Base-by-base conservation (phyloP, 1,284 basidiomycete species). In the Amylostereum chailletii region DNA sequence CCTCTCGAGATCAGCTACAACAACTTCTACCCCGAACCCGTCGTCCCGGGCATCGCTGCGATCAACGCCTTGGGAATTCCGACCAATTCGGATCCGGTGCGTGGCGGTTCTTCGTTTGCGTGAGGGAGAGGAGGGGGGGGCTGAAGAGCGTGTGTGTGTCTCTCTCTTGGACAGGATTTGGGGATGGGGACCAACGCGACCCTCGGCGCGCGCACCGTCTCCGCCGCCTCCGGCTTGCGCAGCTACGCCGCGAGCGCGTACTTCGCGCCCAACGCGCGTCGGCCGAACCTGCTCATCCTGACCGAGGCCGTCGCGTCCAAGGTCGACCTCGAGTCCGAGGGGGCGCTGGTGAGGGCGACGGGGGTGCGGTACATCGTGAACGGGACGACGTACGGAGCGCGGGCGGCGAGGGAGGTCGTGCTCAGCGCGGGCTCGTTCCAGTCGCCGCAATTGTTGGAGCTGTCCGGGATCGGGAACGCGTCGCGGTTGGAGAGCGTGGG, bases 81-180 rank as follows among this genome's bases (percentile, higher is more conserved):
- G 7, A 45, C 43, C 3, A 45, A 45, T 26, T 45, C 43, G 43
- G 43, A 45, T 34, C 43, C 43, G 8, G 43, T 45, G 9, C n/a
- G 43, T 31, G 8, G 26, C 31, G n/a, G 1, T 8, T 3, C 11
- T 2, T 34, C 10, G 7, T 10, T 19, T 19, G 19, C 19, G 19
- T 19, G 19, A 19, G 19, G 19, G 19, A 19, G 19, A 19, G 19
- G 19, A 19, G 19, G 19, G 19, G 19, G 19, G 19, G 19, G 19
- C 19, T 19, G 19, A 19, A 19, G n/a, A n/a, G 19, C 19, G 19
- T 19, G 19, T 19, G 19, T 19, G 19, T 19, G 19, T 19, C 4
- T 45, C 30, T 45, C 7, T 31, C 29, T 10, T 0, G 9, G 10
- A 30, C 31, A 45, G 43, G 43, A 45, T 10, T 45, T 32, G 3